These are phyloP conservation scores for Kodamaea fukazawae DNA, from an alignment of 805 yeast species.

Conservation along the genomic window DNA sequence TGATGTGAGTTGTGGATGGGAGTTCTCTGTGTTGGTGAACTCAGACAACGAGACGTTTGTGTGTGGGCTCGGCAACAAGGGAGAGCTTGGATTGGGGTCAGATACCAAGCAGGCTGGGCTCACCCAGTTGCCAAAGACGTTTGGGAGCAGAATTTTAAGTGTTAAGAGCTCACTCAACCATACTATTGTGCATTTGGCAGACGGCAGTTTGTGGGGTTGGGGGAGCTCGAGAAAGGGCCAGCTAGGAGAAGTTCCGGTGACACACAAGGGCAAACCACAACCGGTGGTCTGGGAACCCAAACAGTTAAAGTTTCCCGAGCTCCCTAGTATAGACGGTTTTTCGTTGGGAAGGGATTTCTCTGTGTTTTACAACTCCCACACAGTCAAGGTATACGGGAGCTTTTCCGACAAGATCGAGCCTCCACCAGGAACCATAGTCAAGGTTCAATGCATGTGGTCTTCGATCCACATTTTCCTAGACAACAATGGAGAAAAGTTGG, in stretches of 20 bases:
- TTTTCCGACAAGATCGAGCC: slow-evolving; percentile 4
- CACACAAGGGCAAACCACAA: slow-evolving; percentile 14
- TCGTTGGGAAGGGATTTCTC: slow-evolving; percentile 63
- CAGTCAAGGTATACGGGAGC: slow-evolving; percentile 20
- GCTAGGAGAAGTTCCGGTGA: slow-evolving; percentile 21
- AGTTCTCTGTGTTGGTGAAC: slow-evolving; percentile 55
- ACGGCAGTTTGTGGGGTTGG: slow-evolving; percentile 59
- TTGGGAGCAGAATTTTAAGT: slow-evolving; percentile 7
- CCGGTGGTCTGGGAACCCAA: slow-evolving; percentile 24
- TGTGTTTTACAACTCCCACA: slow-evolving; percentile 21
- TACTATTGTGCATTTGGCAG: slow-evolving; percentile 33
- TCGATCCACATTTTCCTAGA: slow-evolving; percentile 53
- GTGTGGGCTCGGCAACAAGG: slow-evolving; percentile 66
- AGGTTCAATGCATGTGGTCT: slow-evolving; percentile 70
- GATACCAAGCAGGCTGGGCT: slow-evolving; percentile 9
- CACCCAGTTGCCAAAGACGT: slow-evolving; percentile 8
- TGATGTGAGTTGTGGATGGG: slow-evolving; percentile 77
- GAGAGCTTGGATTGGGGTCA: slow-evolving; percentile 63
- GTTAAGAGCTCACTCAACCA: slow-evolving; percentile 46
- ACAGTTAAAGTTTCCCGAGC: slow-evolving; percentile 13
- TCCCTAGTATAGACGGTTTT: slow-evolving; percentile 10
- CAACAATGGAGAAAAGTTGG: slow-evolving; percentile 1
- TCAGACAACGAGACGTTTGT: slow-evolving; percentile 39
- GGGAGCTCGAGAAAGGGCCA: slow-evolving; percentile 68
- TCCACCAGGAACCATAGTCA: neutral